Percentiles rank a stretch among this genome's conserved stretches.
These are phyloP conservation scores for Phytopythium montanum DNA, from an alignment of 352 stramenopile species.

Conservation along the genomic window DNA sequence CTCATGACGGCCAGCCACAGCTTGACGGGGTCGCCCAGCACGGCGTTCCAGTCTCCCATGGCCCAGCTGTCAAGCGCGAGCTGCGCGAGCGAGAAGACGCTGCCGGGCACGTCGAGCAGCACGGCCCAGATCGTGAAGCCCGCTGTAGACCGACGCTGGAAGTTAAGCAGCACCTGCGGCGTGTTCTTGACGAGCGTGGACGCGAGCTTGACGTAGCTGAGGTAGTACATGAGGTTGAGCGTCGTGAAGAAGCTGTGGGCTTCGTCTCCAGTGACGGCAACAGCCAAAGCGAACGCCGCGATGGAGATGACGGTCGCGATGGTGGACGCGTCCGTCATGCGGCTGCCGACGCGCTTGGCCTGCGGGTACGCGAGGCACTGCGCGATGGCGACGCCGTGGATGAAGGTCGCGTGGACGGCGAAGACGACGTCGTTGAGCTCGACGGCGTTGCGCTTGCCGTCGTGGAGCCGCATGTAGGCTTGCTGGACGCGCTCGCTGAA, in stretches of 20 bases:
- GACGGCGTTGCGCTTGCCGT: constrained; percentile 64
- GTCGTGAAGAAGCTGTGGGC: constrained; percentile 50
- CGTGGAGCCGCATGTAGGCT: constrained; percentile 67
- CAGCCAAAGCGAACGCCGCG: constrained; percentile 29
- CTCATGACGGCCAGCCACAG: constrained; percentile 93
- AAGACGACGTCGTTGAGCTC: constrained; percentile 90
- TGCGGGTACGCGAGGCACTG: constrained; percentile 87
- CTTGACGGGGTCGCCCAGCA: constrained; percentile 93
- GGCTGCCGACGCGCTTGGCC: constrained; percentile 34
- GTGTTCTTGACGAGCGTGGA: constrained; percentile 93
- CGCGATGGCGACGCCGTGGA: constrained; percentile 73
- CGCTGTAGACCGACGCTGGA: constrained; percentile 90
- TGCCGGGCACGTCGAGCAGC: constrained; percentile 49
- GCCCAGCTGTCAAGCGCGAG: constrained; percentile 7
- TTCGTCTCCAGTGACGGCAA: constrained; percentile 32
- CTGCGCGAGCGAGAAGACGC: constrained; percentile 6
- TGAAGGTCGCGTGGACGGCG: constrained; percentile 83
- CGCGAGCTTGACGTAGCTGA: constrained; percentile 91
- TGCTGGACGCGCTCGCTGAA: constrained; percentile 71
- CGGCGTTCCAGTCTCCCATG: constrained; percentile 1
- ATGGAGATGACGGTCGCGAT: constrained; percentile 23
- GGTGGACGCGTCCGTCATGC: constrained; percentile 17
- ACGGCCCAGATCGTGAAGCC: constrained; percentile 98
- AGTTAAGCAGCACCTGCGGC: constrained; percentile 42
- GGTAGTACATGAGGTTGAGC: constrained; percentile 90